phyloP scores from a whole-genome alignment of 2,329 filamentous ascomycete genomes.

The Pseudocercospora fuligena region DNA sequence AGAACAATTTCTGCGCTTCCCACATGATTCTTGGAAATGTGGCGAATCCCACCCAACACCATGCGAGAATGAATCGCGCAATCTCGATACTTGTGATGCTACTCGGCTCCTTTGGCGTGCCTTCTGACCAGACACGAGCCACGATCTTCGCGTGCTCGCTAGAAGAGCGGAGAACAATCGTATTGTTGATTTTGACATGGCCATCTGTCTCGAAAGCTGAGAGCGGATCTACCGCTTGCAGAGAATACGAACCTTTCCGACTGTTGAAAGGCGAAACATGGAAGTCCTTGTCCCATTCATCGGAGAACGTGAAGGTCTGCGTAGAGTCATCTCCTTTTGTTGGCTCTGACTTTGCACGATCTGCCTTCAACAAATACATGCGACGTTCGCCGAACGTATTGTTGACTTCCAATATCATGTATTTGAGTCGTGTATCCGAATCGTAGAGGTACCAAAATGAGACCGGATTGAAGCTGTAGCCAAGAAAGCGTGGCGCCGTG shows the following conservation, averaged over 20 bases:
- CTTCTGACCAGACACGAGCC: slow-evolving; percentile 62
- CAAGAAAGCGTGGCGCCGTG: slow-evolving; percentile 70
- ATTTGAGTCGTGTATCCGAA: slow-evolving; percentile 59
- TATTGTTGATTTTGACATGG: slow-evolving; percentile 57
- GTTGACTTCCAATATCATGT: slow-evolving; percentile 75
- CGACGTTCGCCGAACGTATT: slow-evolving; percentile 76
- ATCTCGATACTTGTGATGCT: slow-evolving; percentile 46
- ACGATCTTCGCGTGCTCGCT: slow-evolving; percentile 66
- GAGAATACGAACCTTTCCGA: slow-evolving; percentile 53
- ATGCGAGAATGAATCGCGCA: slow-evolving; percentile 44
- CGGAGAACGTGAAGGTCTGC: slow-evolving; percentile 48
- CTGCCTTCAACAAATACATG: slow-evolving; percentile 64
- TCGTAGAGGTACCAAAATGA: slow-evolving; percentile 82
- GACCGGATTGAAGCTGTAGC: slow-evolving; percentile 75
- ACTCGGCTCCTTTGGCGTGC: slow-evolving; percentile 56
- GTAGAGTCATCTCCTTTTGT: slow-evolving; percentile 5
- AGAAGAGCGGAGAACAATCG: slow-evolving; percentile 65
- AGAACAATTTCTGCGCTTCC: slow-evolving; percentile 64
- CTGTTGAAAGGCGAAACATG: slow-evolving; percentile 77
- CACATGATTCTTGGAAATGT: slow-evolving; percentile 69
- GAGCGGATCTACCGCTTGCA: slow-evolving; percentile 54
- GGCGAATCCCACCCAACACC: slow-evolving; percentile 71
- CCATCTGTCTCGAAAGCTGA: slow-evolving; percentile 35
- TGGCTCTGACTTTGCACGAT: slow-evolving; percentile 20
- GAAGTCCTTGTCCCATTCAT: slow-evolving; percentile 71